Conservation (phyloP, 345 rosid species). For the Turnera subulata region DNA sequence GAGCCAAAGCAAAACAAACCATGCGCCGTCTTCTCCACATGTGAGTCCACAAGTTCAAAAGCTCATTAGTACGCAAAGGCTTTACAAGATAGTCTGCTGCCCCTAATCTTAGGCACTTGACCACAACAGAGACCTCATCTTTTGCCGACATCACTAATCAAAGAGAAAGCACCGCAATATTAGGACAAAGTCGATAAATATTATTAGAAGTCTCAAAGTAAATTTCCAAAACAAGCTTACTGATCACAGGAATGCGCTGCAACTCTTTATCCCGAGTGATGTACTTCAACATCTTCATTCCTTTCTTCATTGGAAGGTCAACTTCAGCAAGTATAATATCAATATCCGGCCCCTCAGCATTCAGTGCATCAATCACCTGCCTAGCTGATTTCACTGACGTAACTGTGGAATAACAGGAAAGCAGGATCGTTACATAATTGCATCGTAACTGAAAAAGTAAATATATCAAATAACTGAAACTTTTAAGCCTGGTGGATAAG, state of each 20-base stretch:
- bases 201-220: slow-evolving; percentile 3
- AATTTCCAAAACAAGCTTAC: slow-evolving; percentile 43
- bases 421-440: too few species aligned
- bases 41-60: slow-evolving; percentile 81
- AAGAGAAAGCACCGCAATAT: slow-evolving; percentile 13
- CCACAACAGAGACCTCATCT: slow-evolving; percentile 76
- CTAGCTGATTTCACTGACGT: slow-evolving; percentile 86
- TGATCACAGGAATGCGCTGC: slow-evolving; percentile 87
- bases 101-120: slow-evolving; percentile 80
- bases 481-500: neutral
- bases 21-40: slow-evolving; percentile 68
- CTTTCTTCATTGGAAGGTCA: slow-evolving; percentile 92
- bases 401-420: slow-evolving; percentile 61
- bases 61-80: slow-evolving; percentile 75
- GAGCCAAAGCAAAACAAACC: slow-evolving; percentile 34
- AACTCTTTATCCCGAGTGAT: slow-evolving; percentile 77
- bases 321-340: slow-evolving; percentile 95
- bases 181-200: neutral
- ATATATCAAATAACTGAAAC: slow-evolving; percentile 1
- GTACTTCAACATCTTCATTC: slow-evolving; percentile 94
- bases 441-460: neutral
- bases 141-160: slow-evolving; percentile 77
- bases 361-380: slow-evolving; percentile 91
- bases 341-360: slow-evolving; percentile 93
- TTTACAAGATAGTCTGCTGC: slow-evolving; percentile 90